phyloP scores from a whole-genome alignment of 2,329 filamentous ascomycete species.

The Xylaria digitata region DNA sequence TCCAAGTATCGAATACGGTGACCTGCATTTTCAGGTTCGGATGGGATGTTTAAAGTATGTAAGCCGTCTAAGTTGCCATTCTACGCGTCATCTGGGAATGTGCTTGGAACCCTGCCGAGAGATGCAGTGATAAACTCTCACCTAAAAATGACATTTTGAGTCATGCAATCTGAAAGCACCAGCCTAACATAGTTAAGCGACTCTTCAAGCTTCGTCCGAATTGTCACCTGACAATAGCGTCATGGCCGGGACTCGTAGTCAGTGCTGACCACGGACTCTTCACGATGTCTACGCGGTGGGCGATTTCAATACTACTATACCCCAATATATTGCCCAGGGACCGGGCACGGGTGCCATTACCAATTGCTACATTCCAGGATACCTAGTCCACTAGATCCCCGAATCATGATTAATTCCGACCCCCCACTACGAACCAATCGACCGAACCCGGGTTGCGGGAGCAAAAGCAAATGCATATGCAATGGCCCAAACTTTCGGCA shows the following conservation, averaged over 20 bases:
- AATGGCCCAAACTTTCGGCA: constrained; percentile 15
- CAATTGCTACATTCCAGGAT: constrained; percentile 24
- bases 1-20: constrained; percentile 4
- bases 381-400: constrained; percentile 2
- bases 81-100: constrained; percentile 11
- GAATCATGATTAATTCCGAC: constrained; percentile 30
- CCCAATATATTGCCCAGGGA: constrained; percentile 24
- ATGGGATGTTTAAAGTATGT: not conserved
- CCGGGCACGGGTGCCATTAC: constrained; percentile 18
- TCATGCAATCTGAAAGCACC: not conserved
- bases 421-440: constrained; percentile 26
- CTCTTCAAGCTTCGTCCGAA: not conserved
- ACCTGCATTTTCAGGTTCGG: not conserved
- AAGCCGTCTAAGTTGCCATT: constrained; percentile 10
- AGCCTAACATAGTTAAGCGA: constrained; percentile 16
- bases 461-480: constrained; percentile 27
- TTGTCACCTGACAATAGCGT: constrained; percentile 24
- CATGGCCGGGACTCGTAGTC: constrained; percentile 14
- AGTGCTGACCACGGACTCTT: constrained; percentile 2
- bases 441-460: constrained; percentile 5
- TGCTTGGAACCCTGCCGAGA: not conserved
- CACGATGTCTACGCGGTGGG: constrained; percentile 1
- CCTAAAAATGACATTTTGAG: not conserved
- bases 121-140: constrained; percentile 5
- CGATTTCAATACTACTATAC: constrained; percentile 25